Base-by-base conservation (phyloP, 2,329 filamentous ascomycete species). In the Beauveria australis region DNA sequence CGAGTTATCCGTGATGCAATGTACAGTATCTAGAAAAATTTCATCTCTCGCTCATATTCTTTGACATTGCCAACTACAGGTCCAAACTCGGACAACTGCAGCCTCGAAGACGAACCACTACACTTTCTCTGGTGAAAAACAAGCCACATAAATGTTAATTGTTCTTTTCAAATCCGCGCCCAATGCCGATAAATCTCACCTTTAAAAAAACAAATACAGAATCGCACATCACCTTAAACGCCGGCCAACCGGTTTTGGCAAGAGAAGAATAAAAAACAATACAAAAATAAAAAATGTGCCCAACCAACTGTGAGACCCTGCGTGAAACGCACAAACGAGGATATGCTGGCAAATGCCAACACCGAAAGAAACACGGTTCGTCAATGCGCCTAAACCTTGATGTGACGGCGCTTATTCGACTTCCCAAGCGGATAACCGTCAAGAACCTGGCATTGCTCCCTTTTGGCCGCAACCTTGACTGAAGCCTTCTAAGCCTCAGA, bases 401-500 rank as follows among this genome's bases (percentile, higher is more conserved):
- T 26, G 44, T 28, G 57, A 44, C 61, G 37, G 28, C 58, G 43
- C 28, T 33, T 58, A 18, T 16, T 30, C 30, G 24, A 22, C 44
- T 40, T 48, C 22, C 30, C 47, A 22, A 19, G 58, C 53, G 43
- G 9, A 53, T 26, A 49, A 16, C 14, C 16, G 18, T 16, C 22
- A 16, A 10, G 33, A 26, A 14, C 22, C 24, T 18, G 18, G 33
- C 12, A 37, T 37, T 44, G 22, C 41, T 22, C 18, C 12, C 4
- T 3, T 33, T 49, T 49, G 46, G 22, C 56, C n/a, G 47, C 56
- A 41, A 48, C 49, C 33, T 33, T 41, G 22, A 40, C 51, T 9
- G 24, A 16, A 14, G 44, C 49, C 14, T 30, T 59, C 53, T 73
- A 73, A 64, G 70, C 70, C 59, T 69, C 70, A 60, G 74, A 75